phyloP scores from a whole-genome alignment of 176 grass and related monocot genomes.

The Oryza rufipogon region DNA sequence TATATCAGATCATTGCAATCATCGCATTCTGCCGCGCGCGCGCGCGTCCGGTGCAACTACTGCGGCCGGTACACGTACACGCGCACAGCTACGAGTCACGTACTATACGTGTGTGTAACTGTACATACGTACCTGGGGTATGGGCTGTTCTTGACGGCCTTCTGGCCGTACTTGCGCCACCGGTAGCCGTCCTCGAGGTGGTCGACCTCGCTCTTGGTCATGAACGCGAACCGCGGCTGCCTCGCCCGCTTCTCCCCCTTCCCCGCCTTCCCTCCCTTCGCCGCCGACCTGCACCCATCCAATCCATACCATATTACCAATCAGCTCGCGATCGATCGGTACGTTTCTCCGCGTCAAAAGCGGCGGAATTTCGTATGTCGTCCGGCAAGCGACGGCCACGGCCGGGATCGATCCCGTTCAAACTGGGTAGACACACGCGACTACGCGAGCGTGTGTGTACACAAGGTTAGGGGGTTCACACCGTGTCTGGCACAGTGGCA shows the following conservation, averaged over 20 bases:
- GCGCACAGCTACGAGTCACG: no score
- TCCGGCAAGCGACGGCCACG: no score
- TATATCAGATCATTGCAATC: background rate
- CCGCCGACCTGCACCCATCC: background rate
- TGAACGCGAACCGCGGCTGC: constrained; percentile 87
- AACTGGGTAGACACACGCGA: background rate
- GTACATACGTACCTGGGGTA: constrained; percentile 66
- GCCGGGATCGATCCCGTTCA: constrained; percentile 37
- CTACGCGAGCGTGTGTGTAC: background rate
- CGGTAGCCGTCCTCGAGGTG: constrained; percentile 96
- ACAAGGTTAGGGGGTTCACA: constrained; percentile 51
- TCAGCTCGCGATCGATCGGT: background rate
- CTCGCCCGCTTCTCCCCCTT: constrained; percentile 88
- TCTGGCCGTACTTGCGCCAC: constrained; percentile 99
- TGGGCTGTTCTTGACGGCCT: constrained; percentile 99
- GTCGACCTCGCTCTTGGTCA: constrained; percentile 98
- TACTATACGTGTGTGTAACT: no score
- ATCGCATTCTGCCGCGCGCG: no score
- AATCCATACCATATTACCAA: no score
- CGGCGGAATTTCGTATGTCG: background rate
- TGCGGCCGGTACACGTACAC: background rate
- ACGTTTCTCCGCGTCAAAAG: background rate
- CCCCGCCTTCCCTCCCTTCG: constrained; percentile 37
- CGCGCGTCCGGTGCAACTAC: background rate
- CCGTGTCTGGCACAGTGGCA: constrained; percentile 15